These are phyloP conservation scores for Fraxinus nigra DNA, from an alignment of 305 asterid species.

Conservation along the genomic window DNA sequence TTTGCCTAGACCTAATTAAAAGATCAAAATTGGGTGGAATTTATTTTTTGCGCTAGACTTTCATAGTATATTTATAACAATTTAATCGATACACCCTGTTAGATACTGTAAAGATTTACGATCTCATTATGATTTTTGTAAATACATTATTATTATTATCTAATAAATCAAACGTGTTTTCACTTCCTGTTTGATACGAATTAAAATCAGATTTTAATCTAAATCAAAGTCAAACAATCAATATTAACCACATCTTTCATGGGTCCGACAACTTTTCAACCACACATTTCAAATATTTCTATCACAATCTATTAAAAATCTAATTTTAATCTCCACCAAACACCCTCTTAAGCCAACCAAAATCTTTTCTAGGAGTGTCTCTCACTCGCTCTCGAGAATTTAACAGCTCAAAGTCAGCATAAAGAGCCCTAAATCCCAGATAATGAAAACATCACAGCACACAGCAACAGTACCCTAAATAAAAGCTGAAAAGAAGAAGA, in stretches of 20 bases:
- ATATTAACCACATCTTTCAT: too few species aligned
- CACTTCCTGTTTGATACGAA: too few species aligned
- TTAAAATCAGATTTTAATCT: too few species aligned
- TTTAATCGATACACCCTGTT: not conserved
- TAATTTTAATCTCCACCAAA: too few species aligned
- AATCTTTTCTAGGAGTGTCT: slow-evolving; percentile 8
- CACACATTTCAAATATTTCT: too few species aligned
- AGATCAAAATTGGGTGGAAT: not conserved
- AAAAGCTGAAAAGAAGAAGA: slow-evolving; percentile 71
- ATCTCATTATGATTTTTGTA: not conserved
- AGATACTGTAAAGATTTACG: too few species aligned
- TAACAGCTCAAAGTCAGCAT: not conserved
- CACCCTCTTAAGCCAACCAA: not conserved
- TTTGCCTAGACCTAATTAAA: not conserved
- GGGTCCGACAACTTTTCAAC: too few species aligned
- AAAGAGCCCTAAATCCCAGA: not conserved
- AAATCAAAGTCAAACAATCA: too few species aligned
- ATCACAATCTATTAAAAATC: too few species aligned
- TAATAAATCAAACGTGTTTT: too few species aligned
- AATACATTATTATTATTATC: too few species aligned
- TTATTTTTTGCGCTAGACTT: not conserved
- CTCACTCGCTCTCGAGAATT: not conserved
- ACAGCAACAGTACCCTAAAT: slow-evolving; percentile 38
- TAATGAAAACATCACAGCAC: not conserved
- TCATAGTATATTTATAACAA: not conserved